phyloP scores from a whole-genome alignment of 768 basidiomycete species.

The Leccinellum albellum region DNA sequence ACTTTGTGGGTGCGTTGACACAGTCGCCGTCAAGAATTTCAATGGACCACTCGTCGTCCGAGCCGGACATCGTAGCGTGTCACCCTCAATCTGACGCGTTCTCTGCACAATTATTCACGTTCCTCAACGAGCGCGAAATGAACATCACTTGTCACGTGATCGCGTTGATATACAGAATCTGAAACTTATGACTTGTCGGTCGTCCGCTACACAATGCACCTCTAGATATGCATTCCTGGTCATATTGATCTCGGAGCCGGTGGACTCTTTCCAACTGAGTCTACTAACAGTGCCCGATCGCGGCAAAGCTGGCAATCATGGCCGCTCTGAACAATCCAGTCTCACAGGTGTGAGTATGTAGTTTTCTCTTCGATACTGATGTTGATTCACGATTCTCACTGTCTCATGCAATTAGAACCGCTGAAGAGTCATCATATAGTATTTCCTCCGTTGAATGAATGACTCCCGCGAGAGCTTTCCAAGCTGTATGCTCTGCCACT shows the following conservation, averaged over 20 bases:
- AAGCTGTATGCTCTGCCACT: neutral
- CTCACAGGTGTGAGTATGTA: no score
- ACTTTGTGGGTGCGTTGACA: slow-evolving; percentile 9
- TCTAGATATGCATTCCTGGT: neutral
- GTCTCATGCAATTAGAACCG: neutral
- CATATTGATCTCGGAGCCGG: neutral
- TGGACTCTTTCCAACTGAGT: neutral
- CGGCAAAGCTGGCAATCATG: no score
- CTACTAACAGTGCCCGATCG: no score
- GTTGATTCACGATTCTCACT: neutral
- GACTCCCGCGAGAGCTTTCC: neutral
- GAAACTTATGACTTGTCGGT: no score
- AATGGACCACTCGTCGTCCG: slow-evolving; percentile 28
- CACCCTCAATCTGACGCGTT: slow-evolving; percentile 12
- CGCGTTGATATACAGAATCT: neutral
- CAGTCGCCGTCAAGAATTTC: slow-evolving; percentile 28
- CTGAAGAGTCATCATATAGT: neutral
- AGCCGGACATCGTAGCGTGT: slow-evolving; percentile 13
- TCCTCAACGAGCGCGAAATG: slow-evolving; percentile 1
- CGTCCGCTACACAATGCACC: no score
- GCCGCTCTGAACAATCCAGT: no score
- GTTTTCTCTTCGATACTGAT: neutral
- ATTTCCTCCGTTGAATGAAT: neutral
- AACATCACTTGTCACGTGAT: slow-evolving; percentile 16
- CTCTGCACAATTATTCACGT: neutral